Conservation (phyloP, 2,329 filamentous ascomycete genomes). For the Hypoxylon sp. region DNA sequence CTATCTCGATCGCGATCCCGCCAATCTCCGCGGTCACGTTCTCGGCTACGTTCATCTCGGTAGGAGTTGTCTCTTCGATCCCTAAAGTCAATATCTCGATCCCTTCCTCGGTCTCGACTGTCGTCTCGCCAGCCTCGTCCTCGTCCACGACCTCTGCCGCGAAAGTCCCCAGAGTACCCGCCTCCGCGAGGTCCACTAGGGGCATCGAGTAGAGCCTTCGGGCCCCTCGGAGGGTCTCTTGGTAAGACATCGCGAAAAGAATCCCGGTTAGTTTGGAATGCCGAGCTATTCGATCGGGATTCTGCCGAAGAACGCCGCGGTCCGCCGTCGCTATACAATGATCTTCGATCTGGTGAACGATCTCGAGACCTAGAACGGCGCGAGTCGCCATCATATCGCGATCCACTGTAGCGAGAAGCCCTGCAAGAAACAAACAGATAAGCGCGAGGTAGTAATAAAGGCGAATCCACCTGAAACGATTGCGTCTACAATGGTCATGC, state of each 20-base stretch:
- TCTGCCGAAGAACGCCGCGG: slow-evolving; percentile 77
- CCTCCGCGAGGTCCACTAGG: slow-evolving; percentile 78
- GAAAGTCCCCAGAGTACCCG: slow-evolving; percentile 76
- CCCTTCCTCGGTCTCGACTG: slow-evolving; percentile 71
- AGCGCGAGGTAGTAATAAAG: slow-evolving; percentile 40
- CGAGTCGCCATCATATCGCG: slow-evolving; percentile 73
- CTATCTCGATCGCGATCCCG: slow-evolving; percentile 67
- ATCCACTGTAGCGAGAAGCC: slow-evolving; percentile 68
- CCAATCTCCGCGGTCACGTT: slow-evolving; percentile 67
- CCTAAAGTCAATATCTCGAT: slow-evolving; percentile 72
- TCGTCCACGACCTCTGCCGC: slow-evolving; percentile 69
- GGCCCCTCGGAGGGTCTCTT: slow-evolving; percentile 84
- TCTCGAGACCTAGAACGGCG: slow-evolving; percentile 77
- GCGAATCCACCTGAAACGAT: neutral
- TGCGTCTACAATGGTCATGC: neutral
- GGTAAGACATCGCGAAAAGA: slow-evolving; percentile 68
- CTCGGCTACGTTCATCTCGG: slow-evolving; percentile 72
- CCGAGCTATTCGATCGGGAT: slow-evolving; percentile 67
- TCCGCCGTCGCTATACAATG: slow-evolving; percentile 74
- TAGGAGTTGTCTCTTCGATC: slow-evolving; percentile 68
- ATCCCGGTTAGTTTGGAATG: slow-evolving; percentile 74
- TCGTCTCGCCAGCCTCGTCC: slow-evolving; percentile 74
- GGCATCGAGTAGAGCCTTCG: slow-evolving; percentile 81
- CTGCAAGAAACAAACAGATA: slow-evolving; percentile 55
- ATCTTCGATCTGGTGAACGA: slow-evolving; percentile 73